Evolutionary conservation across 2,329 filamentous ascomycete genomes (phyloP).

Genomic region (Pyrenophora tritici-repentis): DNA sequence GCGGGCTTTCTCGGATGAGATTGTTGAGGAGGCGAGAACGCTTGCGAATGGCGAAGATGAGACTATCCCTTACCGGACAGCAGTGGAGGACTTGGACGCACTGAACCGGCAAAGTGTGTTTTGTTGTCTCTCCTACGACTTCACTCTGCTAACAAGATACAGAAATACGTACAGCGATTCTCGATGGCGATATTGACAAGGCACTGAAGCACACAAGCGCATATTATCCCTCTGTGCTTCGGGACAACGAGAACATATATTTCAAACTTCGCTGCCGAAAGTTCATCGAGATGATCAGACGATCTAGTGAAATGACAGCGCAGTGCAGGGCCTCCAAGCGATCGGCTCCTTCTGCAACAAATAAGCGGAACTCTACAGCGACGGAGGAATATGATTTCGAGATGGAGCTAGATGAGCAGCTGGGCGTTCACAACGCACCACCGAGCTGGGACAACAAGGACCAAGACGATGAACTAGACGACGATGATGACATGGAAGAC

Average conservation of each 20-base stretch:
- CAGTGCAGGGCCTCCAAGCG: slow-evolving; percentile 35
- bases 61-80: slow-evolving; percentile 62
- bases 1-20: slow-evolving; percentile 82
- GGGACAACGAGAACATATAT: slow-evolving; percentile 79
- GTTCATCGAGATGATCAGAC: slow-evolving; percentile 82
- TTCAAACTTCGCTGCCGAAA: slow-evolving; percentile 88
- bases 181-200: slow-evolving; percentile 89
- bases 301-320: slow-evolving; percentile 50
- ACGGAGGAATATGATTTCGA: slow-evolving; percentile 60
- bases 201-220: slow-evolving; percentile 80
- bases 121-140: not conserved
- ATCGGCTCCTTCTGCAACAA: slow-evolving; percentile 30
- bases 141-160: slow-evolving; percentile 13
- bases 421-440: slow-evolving; percentile 43
- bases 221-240: slow-evolving; percentile 80
- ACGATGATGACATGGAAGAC: slow-evolving; percentile 33
- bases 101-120: slow-evolving; percentile 79
- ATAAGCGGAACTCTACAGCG: slow-evolving; percentile 47
- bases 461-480: slow-evolving; percentile 47
- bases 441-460: slow-evolving; percentile 35
- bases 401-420: slow-evolving; percentile 62
- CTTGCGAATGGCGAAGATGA: slow-evolving; percentile 62
- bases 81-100: slow-evolving; percentile 83
- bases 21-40: slow-evolving; percentile 72
- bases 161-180: slow-evolving; percentile 85